Conservation (phyloP, 768 basidiomycete genomes). For the Panus rudis region DNA sequence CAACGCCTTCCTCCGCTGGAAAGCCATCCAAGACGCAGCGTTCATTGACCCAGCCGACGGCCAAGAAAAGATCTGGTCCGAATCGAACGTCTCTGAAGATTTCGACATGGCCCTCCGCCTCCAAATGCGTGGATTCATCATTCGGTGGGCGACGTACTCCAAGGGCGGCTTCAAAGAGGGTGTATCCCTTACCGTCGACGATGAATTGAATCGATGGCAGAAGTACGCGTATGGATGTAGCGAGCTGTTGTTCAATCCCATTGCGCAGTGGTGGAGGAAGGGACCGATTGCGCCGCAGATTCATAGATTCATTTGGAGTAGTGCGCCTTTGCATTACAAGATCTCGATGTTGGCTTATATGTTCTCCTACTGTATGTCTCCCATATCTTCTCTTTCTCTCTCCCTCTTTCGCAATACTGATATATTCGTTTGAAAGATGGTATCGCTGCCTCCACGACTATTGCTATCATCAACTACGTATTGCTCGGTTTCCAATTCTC, state of each 20-base stretch:
- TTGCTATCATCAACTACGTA: slow-evolving; percentile 66
- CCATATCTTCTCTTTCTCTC: background rate
- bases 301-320: slow-evolving; percentile 67
- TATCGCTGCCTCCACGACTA: slow-evolving; percentile 61
- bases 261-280: slow-evolving; percentile 68
- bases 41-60: slow-evolving; percentile 46
- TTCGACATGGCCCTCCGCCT: slow-evolving; percentile 58
- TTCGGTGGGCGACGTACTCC: slow-evolving; percentile 76
- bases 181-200: slow-evolving; percentile 82
- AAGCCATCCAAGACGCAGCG: slow-evolving; percentile 49
- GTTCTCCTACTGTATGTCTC: slow-evolving; percentile 43
- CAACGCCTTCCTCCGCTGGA: slow-evolving; percentile 51
- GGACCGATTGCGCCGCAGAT: slow-evolving; percentile 82
- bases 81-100: slow-evolving; percentile 63
- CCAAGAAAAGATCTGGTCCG: slow-evolving; percentile 55
- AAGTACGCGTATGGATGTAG: slow-evolving; percentile 78
- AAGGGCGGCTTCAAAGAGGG: slow-evolving; percentile 86
- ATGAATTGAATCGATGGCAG: slow-evolving; percentile 90
- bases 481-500: slow-evolving; percentile 67
- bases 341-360: slow-evolving; percentile 49
- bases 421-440: slow-evolving; percentile 26
- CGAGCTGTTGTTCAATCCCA: slow-evolving; percentile 73
- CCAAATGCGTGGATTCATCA: slow-evolving; percentile 45
- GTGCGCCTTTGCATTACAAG: slow-evolving; percentile 45
- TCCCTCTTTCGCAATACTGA: background rate